Base-by-base conservation (phyloP, 495 filamentous ascomycete species). In the Penicillium canariense region DNA sequence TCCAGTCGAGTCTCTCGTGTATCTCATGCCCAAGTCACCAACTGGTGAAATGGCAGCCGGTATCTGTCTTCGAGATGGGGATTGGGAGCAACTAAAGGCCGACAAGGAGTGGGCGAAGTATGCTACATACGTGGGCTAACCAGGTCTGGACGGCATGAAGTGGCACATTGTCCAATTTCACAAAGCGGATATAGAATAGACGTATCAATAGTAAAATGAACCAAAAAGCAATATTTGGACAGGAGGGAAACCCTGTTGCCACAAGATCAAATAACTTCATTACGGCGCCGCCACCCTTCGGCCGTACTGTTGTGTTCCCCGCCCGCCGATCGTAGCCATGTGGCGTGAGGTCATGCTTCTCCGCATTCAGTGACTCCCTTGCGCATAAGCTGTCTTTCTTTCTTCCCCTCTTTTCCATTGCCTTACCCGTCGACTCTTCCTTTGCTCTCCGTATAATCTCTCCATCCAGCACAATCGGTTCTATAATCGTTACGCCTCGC, bases 51-150 rank as follows among this genome's bases (percentile, higher is more conserved):
- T 80, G 32, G 65, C 58, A 14, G 62, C 71, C 48, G 67, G 55
- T 12, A 35, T 81, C 39, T 78, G 77, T 56, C 63, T 82, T 55
- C 65, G 70, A 36, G 72, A 75, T 38, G 74, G 73, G 48, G 77
- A 80, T 60, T 65, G 76, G 68, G 52, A 59, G 42, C 40, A 61
- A 28, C 60, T 79, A 28, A 69, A 49, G 35, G 53, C 0, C 2
- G 75, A 81, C 60, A 52, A 63, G 31, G 68, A 71, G 45, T 76
- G 73, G 54, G 32, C 17, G 12, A 70, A 48, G 47, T 77, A 68
- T 66, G 67, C 62, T 9, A 59, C 0, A 12, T 75, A 68, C 53
- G 42, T 76, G 27, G 72, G 69, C 10, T 74, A 25, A 10, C n/a
- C 17, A 11, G 22, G 35, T 1, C 4, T 20, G 5, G 15, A 18